Percentiles rank a stretch among this genome's conserved stretches.
Conservation (phyloP, 1,139 yeast genomes). For the Suhomyces coccinellae region DNA sequence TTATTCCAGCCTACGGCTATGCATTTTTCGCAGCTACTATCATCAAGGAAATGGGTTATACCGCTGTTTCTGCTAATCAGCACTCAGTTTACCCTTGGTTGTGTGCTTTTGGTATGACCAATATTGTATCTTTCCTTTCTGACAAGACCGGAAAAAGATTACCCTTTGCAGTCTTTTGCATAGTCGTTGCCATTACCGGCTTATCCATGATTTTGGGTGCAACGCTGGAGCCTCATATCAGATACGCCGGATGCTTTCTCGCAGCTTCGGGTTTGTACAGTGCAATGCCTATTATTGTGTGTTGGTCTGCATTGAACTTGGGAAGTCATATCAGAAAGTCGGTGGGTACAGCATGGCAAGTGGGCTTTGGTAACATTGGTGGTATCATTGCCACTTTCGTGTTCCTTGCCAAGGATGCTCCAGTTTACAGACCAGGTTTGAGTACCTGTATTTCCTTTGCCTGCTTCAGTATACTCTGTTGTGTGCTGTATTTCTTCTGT, state of each 20-base stretch:
- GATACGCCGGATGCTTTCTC: conserved; percentile 75
- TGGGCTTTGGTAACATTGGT: conserved; percentile 83
- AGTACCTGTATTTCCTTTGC: conserved; percentile 54
- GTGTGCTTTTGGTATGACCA: conserved; percentile 56
- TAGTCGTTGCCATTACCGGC: conserved; percentile 52
- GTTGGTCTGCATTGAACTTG: conserved; percentile 69
- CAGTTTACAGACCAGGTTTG: conserved; percentile 59
- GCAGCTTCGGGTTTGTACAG: conserved; percentile 65
- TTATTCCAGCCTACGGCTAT: conserved; percentile 69
- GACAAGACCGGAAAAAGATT: conserved; percentile 50
- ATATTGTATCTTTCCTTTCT: conserved; percentile 48
- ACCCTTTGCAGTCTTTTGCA: conserved; percentile 46
- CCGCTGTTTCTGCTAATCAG: conserved; percentile 63
- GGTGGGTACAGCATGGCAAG: conserved; percentile 73
- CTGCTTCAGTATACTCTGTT: conserved; percentile 49
- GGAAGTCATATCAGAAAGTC: conserved; percentile 72
- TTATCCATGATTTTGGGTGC: conserved; percentile 53
- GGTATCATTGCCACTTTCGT: conserved; percentile 73
- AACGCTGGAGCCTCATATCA: conserved; percentile 32
- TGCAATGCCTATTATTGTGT: conserved; percentile 72
- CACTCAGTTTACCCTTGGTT: conserved; percentile 77
- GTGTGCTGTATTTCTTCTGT: conserved; percentile 43
- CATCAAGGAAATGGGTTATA: conserved; percentile 56
- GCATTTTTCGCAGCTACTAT: conserved; percentile 71
- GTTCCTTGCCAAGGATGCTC: conserved; percentile 58